These are phyloP conservation scores for Ustilago crameri DNA, from an alignment of 1,284 basidiomycete genomes.

Conservation along the genomic window DNA sequence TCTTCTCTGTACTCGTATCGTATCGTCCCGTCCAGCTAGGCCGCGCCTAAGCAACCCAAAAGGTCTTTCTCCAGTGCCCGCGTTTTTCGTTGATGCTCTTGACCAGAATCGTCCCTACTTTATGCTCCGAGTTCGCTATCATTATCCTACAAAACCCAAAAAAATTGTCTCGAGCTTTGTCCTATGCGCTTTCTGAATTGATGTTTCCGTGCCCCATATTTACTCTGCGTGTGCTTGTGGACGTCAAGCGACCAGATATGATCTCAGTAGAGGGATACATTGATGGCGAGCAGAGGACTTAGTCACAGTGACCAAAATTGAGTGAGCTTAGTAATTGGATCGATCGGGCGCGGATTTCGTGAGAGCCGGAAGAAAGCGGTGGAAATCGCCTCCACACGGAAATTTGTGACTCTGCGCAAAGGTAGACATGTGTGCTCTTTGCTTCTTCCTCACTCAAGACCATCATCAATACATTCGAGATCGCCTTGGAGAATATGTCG, in stretches of 20 bases:
- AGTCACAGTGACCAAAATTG: background rate
- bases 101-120: conserved; percentile 23
- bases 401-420: background rate
- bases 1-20: conserved; percentile 11
- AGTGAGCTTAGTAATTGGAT: background rate
- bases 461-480: background rate
- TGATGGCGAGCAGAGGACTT: background rate
- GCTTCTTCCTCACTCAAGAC: background rate
- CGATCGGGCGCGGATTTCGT: conserved; percentile 1
- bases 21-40: background rate
- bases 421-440: background rate
- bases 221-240: background rate
- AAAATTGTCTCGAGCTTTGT: conserved; percentile 14
- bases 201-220: background rate
- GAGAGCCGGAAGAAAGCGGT: conserved; percentile 7
- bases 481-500: conserved; percentile 10
- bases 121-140: conserved; percentile 27
- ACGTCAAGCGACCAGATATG: background rate
- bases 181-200: conserved; percentile 1
- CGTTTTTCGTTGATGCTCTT: conserved; percentile 7
- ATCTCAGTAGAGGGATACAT: background rate
- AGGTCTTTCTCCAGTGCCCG: conserved; percentile 18
- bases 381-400: conserved; percentile 15
- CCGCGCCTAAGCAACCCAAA: conserved; percentile 7
- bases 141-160: conserved; percentile 6